Evolutionary conservation across 176 grass and related monocot species (phyloP).

Genomic region (Thinopyrum elongatum): DNA sequence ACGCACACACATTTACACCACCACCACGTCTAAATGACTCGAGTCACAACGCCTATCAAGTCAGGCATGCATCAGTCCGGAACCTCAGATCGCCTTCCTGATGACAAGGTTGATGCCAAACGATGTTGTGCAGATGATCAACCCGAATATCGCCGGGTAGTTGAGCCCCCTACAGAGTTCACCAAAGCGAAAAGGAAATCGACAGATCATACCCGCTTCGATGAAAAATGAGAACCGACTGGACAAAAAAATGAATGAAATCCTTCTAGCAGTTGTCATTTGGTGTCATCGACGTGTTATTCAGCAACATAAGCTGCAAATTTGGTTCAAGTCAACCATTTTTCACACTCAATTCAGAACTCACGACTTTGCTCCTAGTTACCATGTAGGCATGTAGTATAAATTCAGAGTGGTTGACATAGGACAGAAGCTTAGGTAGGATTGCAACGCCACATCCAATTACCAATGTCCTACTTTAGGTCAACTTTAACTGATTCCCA

Average conservation of each 20-base stretch:
- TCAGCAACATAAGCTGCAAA: background rate
- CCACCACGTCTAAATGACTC: background rate
- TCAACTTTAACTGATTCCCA: too few species aligned
- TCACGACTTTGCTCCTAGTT: background rate
- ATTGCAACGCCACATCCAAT: background rate
- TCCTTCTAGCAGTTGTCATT: background rate
- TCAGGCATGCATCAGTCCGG: background rate
- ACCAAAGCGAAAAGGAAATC: background rate
- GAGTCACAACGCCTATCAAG: background rate
- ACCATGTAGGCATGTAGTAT: too few species aligned
- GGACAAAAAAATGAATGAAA: background rate
- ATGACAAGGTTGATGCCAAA: constrained; percentile 82
- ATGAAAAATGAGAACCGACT: background rate
- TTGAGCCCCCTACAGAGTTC: constrained; percentile 48
- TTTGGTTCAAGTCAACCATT: background rate
- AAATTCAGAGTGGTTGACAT: background rate
- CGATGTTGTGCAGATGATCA: constrained; percentile 68
- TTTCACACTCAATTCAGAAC: background rate
- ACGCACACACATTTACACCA: background rate
- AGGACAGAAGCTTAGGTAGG: background rate
- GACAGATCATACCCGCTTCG: background rate
- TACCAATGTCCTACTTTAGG: too few species aligned
- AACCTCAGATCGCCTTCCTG: constrained; percentile 51
- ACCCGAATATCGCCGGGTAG: constrained; percentile 60
- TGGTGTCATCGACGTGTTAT: background rate